A percentile compares a stretch with the other conserved stretches of the same genome.
phyloP scores from a whole-genome alignment of 805 yeast species.

The Monosporozyma servazzii region DNA sequence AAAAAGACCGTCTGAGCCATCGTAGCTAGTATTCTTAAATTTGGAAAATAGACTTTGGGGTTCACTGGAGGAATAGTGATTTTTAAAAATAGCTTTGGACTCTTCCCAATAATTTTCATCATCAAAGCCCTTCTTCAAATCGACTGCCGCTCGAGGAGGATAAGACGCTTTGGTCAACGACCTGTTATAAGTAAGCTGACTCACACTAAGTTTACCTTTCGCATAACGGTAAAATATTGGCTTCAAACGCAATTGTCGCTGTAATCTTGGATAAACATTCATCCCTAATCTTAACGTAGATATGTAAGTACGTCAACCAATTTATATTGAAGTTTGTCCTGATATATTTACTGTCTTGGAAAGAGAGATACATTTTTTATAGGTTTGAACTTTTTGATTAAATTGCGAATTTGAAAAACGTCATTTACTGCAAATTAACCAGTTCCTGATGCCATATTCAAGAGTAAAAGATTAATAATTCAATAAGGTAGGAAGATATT shows the following conservation, averaged over 20 bases:
- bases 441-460: background rate
- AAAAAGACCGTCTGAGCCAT: slow-evolving; percentile 48
- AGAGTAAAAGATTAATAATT: background rate
- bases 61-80: background rate
- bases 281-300: background rate
- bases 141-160: background rate
- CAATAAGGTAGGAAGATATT: background rate
- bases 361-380: background rate
- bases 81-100: background rate
- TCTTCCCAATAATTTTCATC: slow-evolving; percentile 46
- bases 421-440: background rate
- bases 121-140: slow-evolving; percentile 44
- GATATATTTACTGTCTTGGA: background rate
- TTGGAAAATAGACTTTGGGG: background rate
- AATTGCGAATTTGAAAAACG: slow-evolving; percentile 1
- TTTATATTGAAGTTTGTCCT: background rate
- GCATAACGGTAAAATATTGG: background rate
- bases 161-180: background rate
- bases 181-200: background rate
- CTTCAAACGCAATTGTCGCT: background rate
- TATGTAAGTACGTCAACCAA: background rate
- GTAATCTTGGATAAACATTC: background rate
- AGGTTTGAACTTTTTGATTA: background rate
- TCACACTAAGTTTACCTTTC: background rate
- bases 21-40: background rate